phyloP scores from a whole-genome alignment of 192 early-diverging fungal genomes.

The Irineochytrium annulatum region DNA sequence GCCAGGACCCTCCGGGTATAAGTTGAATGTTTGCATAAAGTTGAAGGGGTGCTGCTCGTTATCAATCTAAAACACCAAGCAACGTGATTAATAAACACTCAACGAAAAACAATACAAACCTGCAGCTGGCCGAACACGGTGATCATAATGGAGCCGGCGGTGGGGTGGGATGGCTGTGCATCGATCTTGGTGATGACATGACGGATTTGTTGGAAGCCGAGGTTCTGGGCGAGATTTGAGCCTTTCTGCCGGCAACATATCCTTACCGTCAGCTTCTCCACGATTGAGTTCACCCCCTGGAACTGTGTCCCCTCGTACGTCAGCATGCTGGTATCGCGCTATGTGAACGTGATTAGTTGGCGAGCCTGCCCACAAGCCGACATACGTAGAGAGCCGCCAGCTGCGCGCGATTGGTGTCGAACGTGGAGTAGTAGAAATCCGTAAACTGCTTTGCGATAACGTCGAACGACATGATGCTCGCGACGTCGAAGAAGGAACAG shows the following conservation, averaged over 20 bases:
- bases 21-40: slow-evolving; percentile 84
- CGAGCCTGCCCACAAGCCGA: neutral
- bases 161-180: slow-evolving; percentile 69
- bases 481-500: too few relatives aligned
- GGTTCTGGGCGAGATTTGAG: slow-evolving; percentile 32
- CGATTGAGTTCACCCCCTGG: slow-evolving; percentile 58
- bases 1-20: slow-evolving; percentile 61
- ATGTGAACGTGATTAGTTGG: slow-evolving; percentile 9
- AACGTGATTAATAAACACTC: neutral
- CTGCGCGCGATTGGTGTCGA: slow-evolving; percentile 65
- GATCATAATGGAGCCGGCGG: slow-evolving; percentile 64
- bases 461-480: too few relatives aligned
- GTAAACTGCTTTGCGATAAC: slow-evolving; percentile 75
- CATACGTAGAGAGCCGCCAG: slow-evolving; percentile 80
- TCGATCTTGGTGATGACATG: slow-evolving; percentile 77
- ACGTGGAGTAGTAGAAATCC: slow-evolving; percentile 83
- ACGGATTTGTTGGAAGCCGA: slow-evolving; percentile 73
- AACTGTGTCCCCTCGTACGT: slow-evolving; percentile 75
- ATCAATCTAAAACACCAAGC: slow-evolving; percentile 52
- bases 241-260: neutral
- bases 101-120: slow-evolving; percentile 37
- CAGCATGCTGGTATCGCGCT: slow-evolving; percentile 80
- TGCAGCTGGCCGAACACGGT: slow-evolving; percentile 83
- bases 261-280: slow-evolving; percentile 74
- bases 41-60: slow-evolving; percentile 75